A percentile compares a stretch with the other conserved stretches of the same genome.
Evolutionary conservation across 2,329 filamentous ascomycete species (phyloP).

Genomic region (Pseudogymnoascus sp.): DNA sequence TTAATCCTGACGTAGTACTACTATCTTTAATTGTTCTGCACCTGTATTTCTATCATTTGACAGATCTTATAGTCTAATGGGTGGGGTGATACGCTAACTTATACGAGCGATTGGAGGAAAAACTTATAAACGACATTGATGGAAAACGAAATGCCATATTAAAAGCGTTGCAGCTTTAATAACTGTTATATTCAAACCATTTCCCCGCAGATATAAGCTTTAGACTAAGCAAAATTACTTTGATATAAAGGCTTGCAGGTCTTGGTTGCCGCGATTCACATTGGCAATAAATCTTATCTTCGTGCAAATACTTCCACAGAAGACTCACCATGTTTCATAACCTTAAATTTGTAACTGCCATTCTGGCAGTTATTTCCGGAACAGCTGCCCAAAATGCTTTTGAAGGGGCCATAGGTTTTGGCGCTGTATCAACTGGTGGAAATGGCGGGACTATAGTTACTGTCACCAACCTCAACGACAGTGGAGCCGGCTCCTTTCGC

Average conservation of each 20-base stretch:
- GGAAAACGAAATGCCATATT: background rate
- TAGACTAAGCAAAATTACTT: background rate
- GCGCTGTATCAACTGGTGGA: constrained; percentile 37
- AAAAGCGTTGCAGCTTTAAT: background rate
- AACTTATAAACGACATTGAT: background rate
- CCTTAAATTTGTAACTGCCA: background rate
- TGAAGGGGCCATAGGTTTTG: constrained; percentile 40
- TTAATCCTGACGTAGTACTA: background rate
- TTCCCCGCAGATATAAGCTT: constrained; percentile 2
- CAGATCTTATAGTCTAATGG: background rate
- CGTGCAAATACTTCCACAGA: background rate
- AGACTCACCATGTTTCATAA: background rate
- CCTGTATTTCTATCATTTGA: background rate
- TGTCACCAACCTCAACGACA: constrained; percentile 38
- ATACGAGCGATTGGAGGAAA: background rate
- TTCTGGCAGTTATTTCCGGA: background rate
- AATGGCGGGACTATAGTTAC: constrained; percentile 35
- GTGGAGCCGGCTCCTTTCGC: constrained; percentile 37
- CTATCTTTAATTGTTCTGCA: background rate
- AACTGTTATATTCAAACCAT: background rate
- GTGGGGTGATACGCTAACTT: background rate
- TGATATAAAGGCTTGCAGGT: background rate
- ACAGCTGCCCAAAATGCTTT: constrained; percentile 28
- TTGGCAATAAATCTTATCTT: background rate
- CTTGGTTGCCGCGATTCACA: background rate